Evolutionary conservation across 2,329 filamentous ascomycete species (phyloP).

Genomic region (Botrytis byssoidea): DNA sequence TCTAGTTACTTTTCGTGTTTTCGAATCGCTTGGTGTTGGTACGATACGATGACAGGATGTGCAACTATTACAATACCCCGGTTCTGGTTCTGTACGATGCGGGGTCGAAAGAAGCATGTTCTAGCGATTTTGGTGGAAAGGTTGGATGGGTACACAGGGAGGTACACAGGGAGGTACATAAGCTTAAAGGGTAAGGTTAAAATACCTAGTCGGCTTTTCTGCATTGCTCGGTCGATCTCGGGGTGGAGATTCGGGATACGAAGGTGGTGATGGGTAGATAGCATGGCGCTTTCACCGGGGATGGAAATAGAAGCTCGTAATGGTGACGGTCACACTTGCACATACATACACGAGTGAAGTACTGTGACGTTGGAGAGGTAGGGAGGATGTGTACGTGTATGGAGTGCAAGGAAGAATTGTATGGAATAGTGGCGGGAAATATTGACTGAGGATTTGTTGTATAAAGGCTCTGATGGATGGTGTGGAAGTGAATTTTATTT

Average conservation of each 20-base stretch:
- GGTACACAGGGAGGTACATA: background rate
- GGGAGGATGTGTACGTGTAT: background rate
- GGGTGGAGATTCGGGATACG: background rate
- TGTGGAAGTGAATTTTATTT: background rate
- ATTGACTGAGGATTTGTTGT: background rate
- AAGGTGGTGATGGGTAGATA: background rate
- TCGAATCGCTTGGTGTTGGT: background rate
- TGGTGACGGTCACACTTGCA: background rate
- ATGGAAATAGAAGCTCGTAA: background rate
- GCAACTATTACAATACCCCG: background rate
- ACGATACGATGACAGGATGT: background rate
- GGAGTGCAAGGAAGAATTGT: background rate
- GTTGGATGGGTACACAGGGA: background rate
- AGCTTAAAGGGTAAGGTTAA: background rate
- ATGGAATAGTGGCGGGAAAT: background rate
- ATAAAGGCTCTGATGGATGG: background rate
- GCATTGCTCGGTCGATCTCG: background rate
- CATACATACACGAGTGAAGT: background rate
- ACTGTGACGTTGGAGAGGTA: background rate
- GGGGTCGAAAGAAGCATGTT: background rate
- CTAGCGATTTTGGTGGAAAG: background rate
- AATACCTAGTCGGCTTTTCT: background rate
- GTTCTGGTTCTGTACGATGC: background rate
- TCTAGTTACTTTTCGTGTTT: too few species aligned
- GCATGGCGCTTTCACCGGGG: background rate